Conservation (phyloP, 495 filamentous ascomycete species). For the Melanomma pulvis-pyrius region DNA sequence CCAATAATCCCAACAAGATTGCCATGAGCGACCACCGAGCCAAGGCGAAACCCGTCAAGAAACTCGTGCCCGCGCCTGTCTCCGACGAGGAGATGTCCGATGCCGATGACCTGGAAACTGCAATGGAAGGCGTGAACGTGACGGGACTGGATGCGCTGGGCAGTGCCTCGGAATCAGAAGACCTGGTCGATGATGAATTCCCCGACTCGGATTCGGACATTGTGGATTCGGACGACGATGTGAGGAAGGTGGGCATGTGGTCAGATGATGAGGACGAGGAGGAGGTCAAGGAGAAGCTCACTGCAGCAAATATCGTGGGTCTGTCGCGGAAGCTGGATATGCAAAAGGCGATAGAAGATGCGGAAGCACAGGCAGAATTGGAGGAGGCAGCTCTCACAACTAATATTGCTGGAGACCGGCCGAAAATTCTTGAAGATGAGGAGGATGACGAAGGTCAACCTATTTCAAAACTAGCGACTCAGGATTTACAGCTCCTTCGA, state of each 20-base stretch:
- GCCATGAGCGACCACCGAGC: constrained; percentile 8
- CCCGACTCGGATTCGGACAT: constrained; percentile 63
- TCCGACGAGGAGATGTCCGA: constrained; percentile 41
- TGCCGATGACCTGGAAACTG: constrained; percentile 46
- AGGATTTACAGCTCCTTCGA: constrained; percentile 86
- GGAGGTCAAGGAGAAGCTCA: constrained; percentile 87
- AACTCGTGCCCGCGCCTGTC: constrained; percentile 18
- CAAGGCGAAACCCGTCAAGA: constrained; percentile 43
- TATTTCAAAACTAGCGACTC: constrained; percentile 64
- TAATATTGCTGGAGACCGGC: constrained; percentile 84
- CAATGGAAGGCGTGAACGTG: constrained; percentile 46
- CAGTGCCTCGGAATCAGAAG: constrained; percentile 41
- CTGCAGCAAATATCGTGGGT: constrained; percentile 94
- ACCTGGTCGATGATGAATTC: constrained; percentile 54
- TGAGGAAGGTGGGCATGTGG: constrained; percentile 63
- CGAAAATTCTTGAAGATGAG: constrained; percentile 67
- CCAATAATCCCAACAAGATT: constrained; percentile 35
- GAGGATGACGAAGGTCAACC: constrained; percentile 55
- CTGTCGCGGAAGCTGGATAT: constrained; percentile 79
- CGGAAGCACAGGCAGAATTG: constrained; percentile 76
- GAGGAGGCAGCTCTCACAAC: constrained; percentile 90
- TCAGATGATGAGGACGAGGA: constrained; percentile 93
- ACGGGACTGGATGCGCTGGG: constrained; percentile 47
- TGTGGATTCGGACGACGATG: constrained; percentile 44
- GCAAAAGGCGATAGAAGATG: constrained; percentile 68